A percentile compares a stretch with the other conserved stretches of the same genome.
These are phyloP conservation scores for Candida broadrunensis DNA, from an alignment of 805 yeast species.

Conservation along the genomic window DNA sequence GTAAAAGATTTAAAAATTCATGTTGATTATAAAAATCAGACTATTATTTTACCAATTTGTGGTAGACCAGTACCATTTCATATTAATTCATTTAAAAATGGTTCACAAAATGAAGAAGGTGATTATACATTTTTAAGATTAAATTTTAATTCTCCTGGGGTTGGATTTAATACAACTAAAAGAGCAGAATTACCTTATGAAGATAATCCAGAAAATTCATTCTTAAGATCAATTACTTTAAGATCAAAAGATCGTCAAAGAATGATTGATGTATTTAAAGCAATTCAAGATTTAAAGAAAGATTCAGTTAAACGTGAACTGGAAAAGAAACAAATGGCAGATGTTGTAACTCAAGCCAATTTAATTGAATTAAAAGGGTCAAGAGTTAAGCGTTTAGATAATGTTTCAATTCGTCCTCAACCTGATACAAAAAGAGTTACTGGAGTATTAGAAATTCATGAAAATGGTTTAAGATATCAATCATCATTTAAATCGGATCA, in stretches of 20 bases:
- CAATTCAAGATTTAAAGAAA: slow-evolving; percentile 88
- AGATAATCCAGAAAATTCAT: slow-evolving; percentile 80
- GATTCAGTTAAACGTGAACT: slow-evolving; percentile 87
- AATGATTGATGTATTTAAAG: slow-evolving; percentile 84
- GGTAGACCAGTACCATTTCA: slow-evolving; percentile 99
- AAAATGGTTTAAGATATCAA: slow-evolving; percentile 93
- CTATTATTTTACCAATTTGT: slow-evolving; percentile 83
- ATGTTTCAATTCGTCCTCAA: slow-evolving; percentile 88
- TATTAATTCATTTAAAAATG: slow-evolving; percentile 89
- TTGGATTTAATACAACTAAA: slow-evolving; percentile 64
- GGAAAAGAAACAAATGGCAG: slow-evolving; percentile 88
- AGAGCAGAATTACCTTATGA: slow-evolving; percentile 88
- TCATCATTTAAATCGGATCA: slow-evolving; percentile 83
- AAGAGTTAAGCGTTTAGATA: slow-evolving; percentile 82
- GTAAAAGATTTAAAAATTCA: slow-evolving; percentile 83
- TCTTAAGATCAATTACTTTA: slow-evolving; percentile 80
- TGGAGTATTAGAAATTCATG: slow-evolving; percentile 87
- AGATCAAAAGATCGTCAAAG: slow-evolving; percentile 89
- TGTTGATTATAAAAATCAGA: slow-evolving; percentile 84
- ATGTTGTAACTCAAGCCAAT: slow-evolving; percentile 89
- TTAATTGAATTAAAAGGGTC: slow-evolving; percentile 78
- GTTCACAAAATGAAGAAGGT: slow-evolving; percentile 94
- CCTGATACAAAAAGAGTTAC: slow-evolving; percentile 97
- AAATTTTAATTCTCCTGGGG: slow-evolving; percentile 92
- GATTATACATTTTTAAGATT: slow-evolving; percentile 87